These are phyloP conservation scores for Pichia sp. DNA, from an alignment of 1,139 yeast genomes.

Conservation along the genomic window DNA sequence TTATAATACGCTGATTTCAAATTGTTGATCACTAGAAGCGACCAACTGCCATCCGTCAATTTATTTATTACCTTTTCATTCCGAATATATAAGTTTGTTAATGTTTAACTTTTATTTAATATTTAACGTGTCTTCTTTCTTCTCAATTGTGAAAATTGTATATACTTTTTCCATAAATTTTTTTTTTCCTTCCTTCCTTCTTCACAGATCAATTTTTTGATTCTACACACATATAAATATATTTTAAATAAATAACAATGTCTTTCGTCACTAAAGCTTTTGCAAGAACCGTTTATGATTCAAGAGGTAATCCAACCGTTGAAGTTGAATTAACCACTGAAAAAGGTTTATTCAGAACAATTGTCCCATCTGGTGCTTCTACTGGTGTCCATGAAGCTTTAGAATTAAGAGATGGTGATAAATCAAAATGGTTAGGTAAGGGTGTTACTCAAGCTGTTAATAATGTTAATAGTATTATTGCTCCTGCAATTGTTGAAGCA, in stretches of 20 bases:
- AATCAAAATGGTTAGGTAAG: constrained; percentile 91
- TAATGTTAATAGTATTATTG: constrained; percentile 84
- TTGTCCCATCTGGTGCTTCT: constrained; percentile 96
- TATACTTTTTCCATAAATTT: no score
- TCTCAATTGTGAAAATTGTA: neutral
- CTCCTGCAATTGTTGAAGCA: constrained; percentile 77
- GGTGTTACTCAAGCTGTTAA: constrained; percentile 91
- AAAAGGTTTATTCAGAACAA: constrained; percentile 83
- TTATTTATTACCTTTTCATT: no score
- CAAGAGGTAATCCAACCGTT: constrained; percentile 98
- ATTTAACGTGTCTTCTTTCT: neutral
- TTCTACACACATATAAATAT: no score
- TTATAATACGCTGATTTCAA: no score
- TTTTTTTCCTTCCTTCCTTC: neutral
- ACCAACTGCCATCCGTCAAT: no score
- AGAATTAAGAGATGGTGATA: constrained; percentile 93
- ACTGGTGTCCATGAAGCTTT: constrained; percentile 94
- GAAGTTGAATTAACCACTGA: constrained; percentile 89
- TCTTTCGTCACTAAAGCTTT: constrained; percentile 48
- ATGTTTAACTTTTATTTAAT: no score
- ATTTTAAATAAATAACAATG: constrained; percentile 10
- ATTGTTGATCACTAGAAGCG: no score
- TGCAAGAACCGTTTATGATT: constrained; percentile 94
- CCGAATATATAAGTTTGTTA: no score
- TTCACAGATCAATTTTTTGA: neutral